A percentile compares a stretch with the other conserved stretches of the same genome.
phyloP scores from a whole-genome alignment of 106 monocot genomes.

The Gastrodia elata region DNA sequence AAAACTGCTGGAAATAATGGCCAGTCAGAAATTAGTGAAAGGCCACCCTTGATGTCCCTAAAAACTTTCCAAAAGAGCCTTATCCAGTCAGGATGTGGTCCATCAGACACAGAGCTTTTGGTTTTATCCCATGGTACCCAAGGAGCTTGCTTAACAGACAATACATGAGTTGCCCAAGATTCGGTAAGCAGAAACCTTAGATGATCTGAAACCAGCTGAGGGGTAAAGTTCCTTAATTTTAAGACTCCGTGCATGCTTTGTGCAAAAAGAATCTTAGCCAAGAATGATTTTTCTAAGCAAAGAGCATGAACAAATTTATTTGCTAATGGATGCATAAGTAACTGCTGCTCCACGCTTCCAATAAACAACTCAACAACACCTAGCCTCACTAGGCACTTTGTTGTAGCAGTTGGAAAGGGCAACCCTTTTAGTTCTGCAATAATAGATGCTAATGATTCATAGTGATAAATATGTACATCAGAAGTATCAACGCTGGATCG shows the following conservation, averaged over 20 bases:
- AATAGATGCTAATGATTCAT: slow-evolving; percentile 27
- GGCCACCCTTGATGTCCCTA: slow-evolving; percentile 44
- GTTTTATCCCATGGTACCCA: slow-evolving; percentile 77
- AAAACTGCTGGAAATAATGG: slow-evolving; percentile 86
- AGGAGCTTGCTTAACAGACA: slow-evolving; percentile 28
- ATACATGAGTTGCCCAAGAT: slow-evolving; percentile 50
- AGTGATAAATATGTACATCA: slow-evolving; percentile 14
- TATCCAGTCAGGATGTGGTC: slow-evolving; percentile 72
- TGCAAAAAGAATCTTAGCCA: slow-evolving; percentile 34
- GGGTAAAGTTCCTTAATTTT: slow-evolving; percentile 45
- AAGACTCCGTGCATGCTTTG: slow-evolving; percentile 40
- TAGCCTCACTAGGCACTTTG: slow-evolving; percentile 45
- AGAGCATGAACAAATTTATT: slow-evolving; percentile 67
- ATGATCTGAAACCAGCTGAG: slow-evolving; percentile 52
- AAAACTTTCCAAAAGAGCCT: slow-evolving; percentile 76
- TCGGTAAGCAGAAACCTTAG: slow-evolving; percentile 53
- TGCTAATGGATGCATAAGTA: slow-evolving; percentile 54
- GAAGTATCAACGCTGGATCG: slow-evolving; percentile 10
- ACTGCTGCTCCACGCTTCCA: slow-evolving; percentile 74
- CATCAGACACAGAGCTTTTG: slow-evolving; percentile 15
- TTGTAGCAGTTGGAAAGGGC: slow-evolving; percentile 89
- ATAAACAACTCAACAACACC: slow-evolving; percentile 78
- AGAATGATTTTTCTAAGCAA: slow-evolving; percentile 54
- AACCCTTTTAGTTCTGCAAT: slow-evolving; percentile 64
- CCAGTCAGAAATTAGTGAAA: slow-evolving; percentile 78